Conservation (phyloP, 2,329 filamentous ascomycete species). For the Monosporascus ibericus region DNA sequence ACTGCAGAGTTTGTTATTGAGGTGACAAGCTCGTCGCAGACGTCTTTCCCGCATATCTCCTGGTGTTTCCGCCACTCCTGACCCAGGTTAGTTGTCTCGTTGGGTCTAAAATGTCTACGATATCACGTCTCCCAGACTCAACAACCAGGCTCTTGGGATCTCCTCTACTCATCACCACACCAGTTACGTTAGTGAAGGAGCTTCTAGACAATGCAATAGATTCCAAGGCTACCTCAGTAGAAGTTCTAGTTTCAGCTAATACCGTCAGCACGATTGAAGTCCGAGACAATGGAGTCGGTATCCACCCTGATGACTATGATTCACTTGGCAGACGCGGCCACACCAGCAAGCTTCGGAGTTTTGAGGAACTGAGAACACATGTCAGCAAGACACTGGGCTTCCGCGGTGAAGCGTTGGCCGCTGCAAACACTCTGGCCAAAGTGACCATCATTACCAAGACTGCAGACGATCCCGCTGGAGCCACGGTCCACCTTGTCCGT, state of each 20-base stretch:
- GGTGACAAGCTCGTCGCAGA: neutral
- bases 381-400: slow-evolving; percentile 64
- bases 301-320: slow-evolving; percentile 54
- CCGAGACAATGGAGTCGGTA: slow-evolving; percentile 68
- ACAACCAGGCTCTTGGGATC: slow-evolving; percentile 54
- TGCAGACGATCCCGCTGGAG: slow-evolving; percentile 53
- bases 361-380: slow-evolving; percentile 53
- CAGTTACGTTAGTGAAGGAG: slow-evolving; percentile 64
- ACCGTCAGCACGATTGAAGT: slow-evolving; percentile 65
- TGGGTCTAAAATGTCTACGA: slow-evolving; percentile 34
- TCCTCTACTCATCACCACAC: slow-evolving; percentile 52
- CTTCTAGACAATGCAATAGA: slow-evolving; percentile 74
- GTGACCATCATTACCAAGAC: slow-evolving; percentile 60
- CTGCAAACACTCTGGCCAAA: slow-evolving; percentile 53
- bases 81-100: neutral
- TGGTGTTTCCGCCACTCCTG: too few species aligned
- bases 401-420: slow-evolving; percentile 67
- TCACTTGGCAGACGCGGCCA: slow-evolving; percentile 59
- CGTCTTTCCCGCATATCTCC: too few species aligned
- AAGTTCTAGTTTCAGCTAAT: slow-evolving; percentile 58
- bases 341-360: slow-evolving; percentile 66
- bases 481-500: slow-evolving; percentile 36
- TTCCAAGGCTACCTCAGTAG: slow-evolving; percentile 59
- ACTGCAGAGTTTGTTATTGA: neutral
- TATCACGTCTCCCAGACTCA: slow-evolving; percentile 41